Percentiles rank a stretch among this genome's conserved stretches.
Evolutionary conservation across 352 stramenopile genomes (phyloP).

Genomic region (Phytopythium litorale): DNA sequence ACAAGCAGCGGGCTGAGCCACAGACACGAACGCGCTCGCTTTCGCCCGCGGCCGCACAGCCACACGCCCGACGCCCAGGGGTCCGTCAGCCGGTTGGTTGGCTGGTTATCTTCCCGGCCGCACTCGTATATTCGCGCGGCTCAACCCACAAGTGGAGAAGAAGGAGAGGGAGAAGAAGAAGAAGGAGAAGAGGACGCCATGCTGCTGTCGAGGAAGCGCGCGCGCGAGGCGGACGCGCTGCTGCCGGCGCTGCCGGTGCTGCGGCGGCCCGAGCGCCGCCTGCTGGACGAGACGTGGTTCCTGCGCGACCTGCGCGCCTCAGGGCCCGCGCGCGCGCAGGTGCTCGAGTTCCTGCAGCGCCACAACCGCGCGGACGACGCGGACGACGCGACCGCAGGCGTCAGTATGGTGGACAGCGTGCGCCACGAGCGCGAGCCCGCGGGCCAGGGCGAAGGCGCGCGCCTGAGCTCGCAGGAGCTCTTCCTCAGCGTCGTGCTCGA

Average conservation of each 20-base stretch:
- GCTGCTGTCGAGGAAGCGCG: conserved; percentile 52
- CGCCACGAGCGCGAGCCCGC: neutral
- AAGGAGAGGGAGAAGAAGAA: neutral
- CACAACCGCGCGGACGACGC: conserved; percentile 17
- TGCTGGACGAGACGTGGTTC: conserved; percentile 33
- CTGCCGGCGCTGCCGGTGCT: neutral
- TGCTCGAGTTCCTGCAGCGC: conserved; percentile 29
- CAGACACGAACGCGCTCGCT: neutral
- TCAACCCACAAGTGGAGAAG: neutral
- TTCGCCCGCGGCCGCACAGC: neutral
- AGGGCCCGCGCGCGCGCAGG: conserved; percentile 10
- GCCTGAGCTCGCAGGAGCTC: conserved; percentile 67
- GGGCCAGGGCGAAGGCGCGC: neutral
- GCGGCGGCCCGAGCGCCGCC: conserved; percentile 8
- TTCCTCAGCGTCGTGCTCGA: conserved; percentile 81
- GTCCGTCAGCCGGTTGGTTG: neutral
- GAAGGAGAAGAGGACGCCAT: conserved; percentile 8
- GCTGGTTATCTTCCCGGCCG: neutral
- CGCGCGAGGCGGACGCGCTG: conserved; percentile 22
- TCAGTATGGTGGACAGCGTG: no score
- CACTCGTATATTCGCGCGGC: neutral
- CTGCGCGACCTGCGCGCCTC: conserved; percentile 29
- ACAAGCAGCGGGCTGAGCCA: neutral
- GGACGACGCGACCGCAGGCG: conserved; percentile 6
- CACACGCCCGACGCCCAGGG: neutral